phyloP scores from a whole-genome alignment of 352 stramenopile genomes.

The Globisporangium cystogenes region DNA sequence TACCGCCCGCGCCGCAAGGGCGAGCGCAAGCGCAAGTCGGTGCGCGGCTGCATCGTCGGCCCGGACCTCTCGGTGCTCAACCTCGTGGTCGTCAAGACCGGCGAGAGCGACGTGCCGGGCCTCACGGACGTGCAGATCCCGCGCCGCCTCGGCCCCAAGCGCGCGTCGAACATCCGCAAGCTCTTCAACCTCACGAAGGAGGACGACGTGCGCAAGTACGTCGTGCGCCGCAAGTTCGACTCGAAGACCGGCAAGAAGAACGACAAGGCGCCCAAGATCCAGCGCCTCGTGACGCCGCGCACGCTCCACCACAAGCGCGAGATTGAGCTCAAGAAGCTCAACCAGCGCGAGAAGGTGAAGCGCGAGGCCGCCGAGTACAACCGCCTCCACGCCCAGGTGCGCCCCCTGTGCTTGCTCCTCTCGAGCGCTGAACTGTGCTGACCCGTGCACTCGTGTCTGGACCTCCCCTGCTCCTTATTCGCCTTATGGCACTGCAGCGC shows the following conservation, averaged over 20 bases:
- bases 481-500: slow-evolving; percentile 94
- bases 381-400: slow-evolving; percentile 93
- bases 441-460: slow-evolving; percentile 37
- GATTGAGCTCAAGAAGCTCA: slow-evolving; percentile 80
- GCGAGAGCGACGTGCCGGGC: slow-evolving; percentile 94
- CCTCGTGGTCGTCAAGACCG: slow-evolving; percentile 98
- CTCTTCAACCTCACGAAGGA: slow-evolving; percentile 99
- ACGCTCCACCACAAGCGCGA: slow-evolving; percentile 95
- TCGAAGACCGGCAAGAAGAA: slow-evolving; percentile 99
- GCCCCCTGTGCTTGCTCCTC: no score
- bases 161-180: slow-evolving; percentile 99
- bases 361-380: slow-evolving; percentile 96
- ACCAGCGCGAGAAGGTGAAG: slow-evolving; percentile 89
- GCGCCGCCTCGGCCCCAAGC: slow-evolving; percentile 98
- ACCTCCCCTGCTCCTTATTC: slow-evolving; percentile 85
- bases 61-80: slow-evolving; percentile 99
- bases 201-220: slow-evolving; percentile 99
- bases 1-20: slow-evolving; percentile 93
- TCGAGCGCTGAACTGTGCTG: no score
- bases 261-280: slow-evolving; percentile 99
- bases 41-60: slow-evolving; percentile 99
- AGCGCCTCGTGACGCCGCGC: slow-evolving; percentile 98
- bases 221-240: slow-evolving; percentile 98
- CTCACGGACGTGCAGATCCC: slow-evolving; percentile 96
- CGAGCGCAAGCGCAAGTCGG: slow-evolving; percentile 99